Base-by-base conservation (phyloP, 2,329 filamentous ascomycete species). In the Xylaria sp. region DNA sequence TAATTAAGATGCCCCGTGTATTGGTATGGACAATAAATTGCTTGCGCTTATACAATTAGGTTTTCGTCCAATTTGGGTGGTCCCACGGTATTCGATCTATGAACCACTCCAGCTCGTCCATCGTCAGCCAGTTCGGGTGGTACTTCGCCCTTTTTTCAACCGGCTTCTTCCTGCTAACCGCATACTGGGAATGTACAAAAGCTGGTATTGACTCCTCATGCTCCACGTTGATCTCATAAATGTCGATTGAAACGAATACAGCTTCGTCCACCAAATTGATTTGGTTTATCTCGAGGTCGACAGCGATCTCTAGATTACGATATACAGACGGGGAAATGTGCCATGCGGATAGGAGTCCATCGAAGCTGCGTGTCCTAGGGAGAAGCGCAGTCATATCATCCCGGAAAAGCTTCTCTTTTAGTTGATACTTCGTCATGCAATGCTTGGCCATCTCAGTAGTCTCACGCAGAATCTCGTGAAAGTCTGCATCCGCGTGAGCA, bases 91-190 rank as follows among this genome's bases (percentile, higher is more conserved):
- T 31, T 41, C 60, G 37, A 39, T 69, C 58, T 58, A 60, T 51
- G 20, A 69, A 67, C 64, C 67, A 69, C 66, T 69, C 67, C 5
- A 63, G 37, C 7, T 64, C 18, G 5, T 64, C 64, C 52, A 57
- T 31, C 1, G 25, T 44, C 4, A 56, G 13, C 63, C 64, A 67
- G 23, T 67, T 34, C 3, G 55, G 67, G 10, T 2, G 4, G 15
- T 63, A 60, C 5, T 31, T 31, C 10, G 8, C 15, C 3, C 25
- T 46, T 52, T 20, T 18, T 9, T 66, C 39, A 2, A 18, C 55
- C 8, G 25, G 10, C 39, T 51, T n/a, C 23, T 63, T 25, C 4
- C 48, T 58, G 10, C 9, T 1, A 15, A 62, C 18, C 1, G 8
- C 9, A 18, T 54, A 34, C 6, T 59, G 55, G 6, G 67, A 60